phyloP scores from a whole-genome alignment of 441 rosid species.

The Gossypium armourianum region DNA sequence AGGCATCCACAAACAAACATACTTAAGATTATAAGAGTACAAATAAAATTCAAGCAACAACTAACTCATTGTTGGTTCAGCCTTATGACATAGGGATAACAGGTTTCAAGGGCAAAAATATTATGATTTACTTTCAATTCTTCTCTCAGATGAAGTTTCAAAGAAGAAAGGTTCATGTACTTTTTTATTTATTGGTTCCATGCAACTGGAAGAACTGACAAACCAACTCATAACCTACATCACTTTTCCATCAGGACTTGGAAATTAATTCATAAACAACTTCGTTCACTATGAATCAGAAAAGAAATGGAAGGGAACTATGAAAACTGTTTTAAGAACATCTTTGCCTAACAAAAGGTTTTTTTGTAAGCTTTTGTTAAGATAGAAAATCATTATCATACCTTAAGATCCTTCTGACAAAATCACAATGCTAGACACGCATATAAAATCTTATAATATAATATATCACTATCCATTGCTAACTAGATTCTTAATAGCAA shows the following conservation, averaged over 20 bases:
- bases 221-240: not conserved
- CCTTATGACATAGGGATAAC: not conserved
- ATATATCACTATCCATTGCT: not conserved
- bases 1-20: conserved; percentile 2
- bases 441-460: not conserved
- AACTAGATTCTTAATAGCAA: conserved; percentile 4
- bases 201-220: not conserved
- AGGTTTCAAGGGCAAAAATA: conserved; percentile 4
- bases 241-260: not conserved
- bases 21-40: conserved; percentile 9
- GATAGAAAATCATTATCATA: not conserved
- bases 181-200: not conserved
- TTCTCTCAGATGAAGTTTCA: not conserved
- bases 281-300: not conserved
- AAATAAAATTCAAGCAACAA: not conserved
- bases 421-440: not conserved
- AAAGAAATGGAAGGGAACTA: not conserved
- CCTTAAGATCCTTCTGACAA: not conserved
- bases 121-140: not conserved
- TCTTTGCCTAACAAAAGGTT: not conserved
- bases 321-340: not conserved
- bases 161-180: not conserved
- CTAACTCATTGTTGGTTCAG: not conserved
- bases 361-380: not conserved
- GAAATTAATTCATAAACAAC: not conserved